A percentile compares a stretch with the other conserved stretches of the same genome.
These are phyloP conservation scores for Aspergillus hancockii DNA, from an alignment of 495 filamentous ascomycete species.

Conservation along the genomic window DNA sequence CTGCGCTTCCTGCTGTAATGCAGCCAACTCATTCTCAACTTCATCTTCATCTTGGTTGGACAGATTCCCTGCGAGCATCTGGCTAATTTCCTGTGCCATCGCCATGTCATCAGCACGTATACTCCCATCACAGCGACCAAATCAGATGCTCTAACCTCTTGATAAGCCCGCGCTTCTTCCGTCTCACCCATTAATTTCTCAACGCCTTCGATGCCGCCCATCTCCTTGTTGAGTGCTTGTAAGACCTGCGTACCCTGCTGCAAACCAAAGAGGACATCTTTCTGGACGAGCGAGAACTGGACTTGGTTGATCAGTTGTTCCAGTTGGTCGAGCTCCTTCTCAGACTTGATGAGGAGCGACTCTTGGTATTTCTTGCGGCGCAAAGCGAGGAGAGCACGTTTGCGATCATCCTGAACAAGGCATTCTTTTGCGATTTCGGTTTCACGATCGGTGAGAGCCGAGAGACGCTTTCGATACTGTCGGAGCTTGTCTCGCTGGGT, in stretches of 20 bases:
- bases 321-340: constrained; percentile 83
- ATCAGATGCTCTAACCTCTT: constrained; percentile 58
- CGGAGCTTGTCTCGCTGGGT: constrained; percentile 95
- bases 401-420: constrained; percentile 71
- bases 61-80: constrained; percentile 82
- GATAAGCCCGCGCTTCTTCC: constrained; percentile 84
- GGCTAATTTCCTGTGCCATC: constrained; percentile 72
- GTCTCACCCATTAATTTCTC: constrained; percentile 92
- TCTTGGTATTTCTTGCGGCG: constrained; percentile 98
- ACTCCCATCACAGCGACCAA: background rate
- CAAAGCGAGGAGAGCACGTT: constrained; percentile 81
- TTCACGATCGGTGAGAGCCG: constrained; percentile 78
- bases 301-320: constrained; percentile 81
- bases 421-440: constrained; percentile 80
- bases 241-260: constrained; percentile 90
- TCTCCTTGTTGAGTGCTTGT: constrained; percentile 88
- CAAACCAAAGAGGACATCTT: constrained; percentile 88
- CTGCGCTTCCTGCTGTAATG: constrained; percentile 68
- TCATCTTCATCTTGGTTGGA: constrained; percentile 95
- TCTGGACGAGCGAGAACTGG: constrained; percentile 94
- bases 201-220: constrained; percentile 91
- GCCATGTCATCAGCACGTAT: constrained; percentile 16
- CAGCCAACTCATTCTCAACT: constrained; percentile 91
- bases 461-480: constrained; percentile 89
- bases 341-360: constrained; percentile 83